Evolutionary conservation across 768 basidiomycete genomes (phyloP).

Genomic region (Jaapia argillacea): DNA sequence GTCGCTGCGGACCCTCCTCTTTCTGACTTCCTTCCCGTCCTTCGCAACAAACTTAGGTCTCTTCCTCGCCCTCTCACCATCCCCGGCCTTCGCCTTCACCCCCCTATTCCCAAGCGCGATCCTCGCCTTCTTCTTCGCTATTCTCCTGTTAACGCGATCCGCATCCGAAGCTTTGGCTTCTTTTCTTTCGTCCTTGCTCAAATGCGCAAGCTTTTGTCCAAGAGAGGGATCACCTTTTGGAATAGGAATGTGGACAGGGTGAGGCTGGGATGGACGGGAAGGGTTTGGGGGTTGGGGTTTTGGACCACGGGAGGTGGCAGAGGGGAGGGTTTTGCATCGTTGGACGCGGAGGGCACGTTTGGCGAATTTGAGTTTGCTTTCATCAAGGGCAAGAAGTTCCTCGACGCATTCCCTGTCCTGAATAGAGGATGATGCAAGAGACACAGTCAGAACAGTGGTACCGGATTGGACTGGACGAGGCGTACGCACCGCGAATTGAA

Average conservation of each 20-base stretch:
- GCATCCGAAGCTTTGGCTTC: constrained; percentile 67
- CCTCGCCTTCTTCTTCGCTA: constrained; percentile 85
- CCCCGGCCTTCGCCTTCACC: constrained; percentile 27
- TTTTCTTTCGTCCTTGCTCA: constrained; percentile 85
- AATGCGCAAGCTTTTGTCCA: constrained; percentile 64
- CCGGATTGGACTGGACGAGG: neutral
- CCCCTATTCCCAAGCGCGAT: constrained; percentile 35
- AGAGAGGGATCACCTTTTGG: constrained; percentile 79
- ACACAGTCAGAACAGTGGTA: neutral
- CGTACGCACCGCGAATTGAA: constrained; percentile 74
- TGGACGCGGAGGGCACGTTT: constrained; percentile 90
- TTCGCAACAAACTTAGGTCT: constrained; percentile 19
- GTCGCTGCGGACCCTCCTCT: constrained; percentile 42
- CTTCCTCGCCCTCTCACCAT: constrained; percentile 40
- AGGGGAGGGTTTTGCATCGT: constrained; percentile 65
- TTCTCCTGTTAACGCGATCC: constrained; percentile 70
- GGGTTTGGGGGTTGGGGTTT: constrained; percentile 8
- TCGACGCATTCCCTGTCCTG: constrained; percentile 91
- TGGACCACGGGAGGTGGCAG: constrained; percentile 9
- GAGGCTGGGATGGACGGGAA: constrained; percentile 12
- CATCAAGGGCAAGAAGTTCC: constrained; percentile 77
- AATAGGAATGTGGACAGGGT: constrained; percentile 16
- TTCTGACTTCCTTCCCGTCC: constrained; percentile 25
- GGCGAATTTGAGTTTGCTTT: constrained; percentile 75
- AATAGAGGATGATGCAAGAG: neutral